Evolutionary conservation across 352 stramenopile species (phyloP).

Genomic region (Thalassiosira oceanica): DNA sequence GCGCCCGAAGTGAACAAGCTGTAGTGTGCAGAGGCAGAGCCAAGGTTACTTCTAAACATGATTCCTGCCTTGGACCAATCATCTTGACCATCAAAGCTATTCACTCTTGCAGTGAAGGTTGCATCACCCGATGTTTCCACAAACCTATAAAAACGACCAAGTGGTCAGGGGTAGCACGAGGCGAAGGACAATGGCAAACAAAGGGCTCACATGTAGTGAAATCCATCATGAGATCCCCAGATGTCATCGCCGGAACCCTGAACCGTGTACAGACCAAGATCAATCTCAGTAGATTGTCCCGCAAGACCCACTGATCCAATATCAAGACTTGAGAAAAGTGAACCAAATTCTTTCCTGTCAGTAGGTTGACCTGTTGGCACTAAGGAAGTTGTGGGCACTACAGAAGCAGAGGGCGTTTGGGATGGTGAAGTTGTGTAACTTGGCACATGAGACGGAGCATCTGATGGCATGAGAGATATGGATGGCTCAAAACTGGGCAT

Average conservation of each 20-base stretch:
- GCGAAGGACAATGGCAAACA: too few relatives aligned
- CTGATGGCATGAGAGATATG: slow-evolving; percentile 9
- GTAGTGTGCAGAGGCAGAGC: not conserved
- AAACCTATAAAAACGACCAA: not conserved
- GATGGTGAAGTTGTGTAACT: not conserved
- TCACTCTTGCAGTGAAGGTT: slow-evolving; percentile 34
- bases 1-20: not conserved
- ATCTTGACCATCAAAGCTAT: slow-evolving; percentile 15
- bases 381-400: slow-evolving; percentile 18
- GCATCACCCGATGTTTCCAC: slow-evolving; percentile 46
- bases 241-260: slow-evolving; percentile 31
- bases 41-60: not conserved
- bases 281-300: slow-evolving; percentile 11
- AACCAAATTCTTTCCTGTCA: slow-evolving; percentile 20
- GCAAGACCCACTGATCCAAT: slow-evolving; percentile 23
- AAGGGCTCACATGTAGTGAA: slow-evolving; percentile 58
- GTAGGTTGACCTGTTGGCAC: slow-evolving; percentile 21
- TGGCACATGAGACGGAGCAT: slow-evolving; percentile 4
- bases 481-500: slow-evolving; percentile 6
- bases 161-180: too few relatives aligned
- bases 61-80: slow-evolving; percentile 33
- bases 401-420: slow-evolving; percentile 5
- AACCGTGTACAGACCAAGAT: slow-evolving; percentile 27
- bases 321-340: slow-evolving; percentile 23
- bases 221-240: slow-evolving; percentile 26